Evolutionary conservation across 768 basidiomycete species (phyloP).

Genomic region (Phaffia australis): DNA sequence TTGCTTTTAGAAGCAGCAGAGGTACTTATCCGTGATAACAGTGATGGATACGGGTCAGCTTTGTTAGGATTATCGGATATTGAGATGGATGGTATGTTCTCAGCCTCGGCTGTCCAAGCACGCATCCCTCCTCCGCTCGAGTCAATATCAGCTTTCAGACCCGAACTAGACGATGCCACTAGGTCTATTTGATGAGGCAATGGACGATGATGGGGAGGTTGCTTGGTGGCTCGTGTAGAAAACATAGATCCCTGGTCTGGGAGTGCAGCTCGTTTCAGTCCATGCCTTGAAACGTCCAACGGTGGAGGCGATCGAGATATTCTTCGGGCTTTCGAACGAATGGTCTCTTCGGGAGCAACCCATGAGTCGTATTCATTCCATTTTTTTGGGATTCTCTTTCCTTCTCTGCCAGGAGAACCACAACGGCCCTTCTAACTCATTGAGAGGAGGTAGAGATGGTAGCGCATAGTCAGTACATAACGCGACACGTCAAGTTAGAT

Average conservation of each 20-base stretch:
- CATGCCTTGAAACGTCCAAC: no score
- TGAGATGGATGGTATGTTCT: no score
- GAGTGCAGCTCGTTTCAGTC: not conserved
- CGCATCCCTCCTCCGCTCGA: conserved; percentile 10
- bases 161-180: not conserved
- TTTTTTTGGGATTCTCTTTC: no score
- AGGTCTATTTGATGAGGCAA: no score
- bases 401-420: no score
- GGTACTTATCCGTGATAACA: no score
- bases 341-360: conserved; percentile 13
- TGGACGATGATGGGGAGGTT: not conserved
- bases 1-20: no score
- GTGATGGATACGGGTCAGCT: not conserved
- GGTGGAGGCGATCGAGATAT: not conserved
- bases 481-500: not conserved
- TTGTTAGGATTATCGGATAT: not conserved
- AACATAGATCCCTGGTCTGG: conserved; percentile 13
- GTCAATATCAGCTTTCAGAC: not conserved
- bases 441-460: conserved; percentile 1
- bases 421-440: no score
- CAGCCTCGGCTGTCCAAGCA: conserved; percentile 1
- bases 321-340: not conserved
- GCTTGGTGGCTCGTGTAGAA: not conserved
- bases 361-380: conserved; percentile 11
- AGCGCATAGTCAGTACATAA: not conserved